phyloP scores from a whole-genome alignment of 2,329 filamentous ascomycete species.

The Hypomyces perniciosus region DNA sequence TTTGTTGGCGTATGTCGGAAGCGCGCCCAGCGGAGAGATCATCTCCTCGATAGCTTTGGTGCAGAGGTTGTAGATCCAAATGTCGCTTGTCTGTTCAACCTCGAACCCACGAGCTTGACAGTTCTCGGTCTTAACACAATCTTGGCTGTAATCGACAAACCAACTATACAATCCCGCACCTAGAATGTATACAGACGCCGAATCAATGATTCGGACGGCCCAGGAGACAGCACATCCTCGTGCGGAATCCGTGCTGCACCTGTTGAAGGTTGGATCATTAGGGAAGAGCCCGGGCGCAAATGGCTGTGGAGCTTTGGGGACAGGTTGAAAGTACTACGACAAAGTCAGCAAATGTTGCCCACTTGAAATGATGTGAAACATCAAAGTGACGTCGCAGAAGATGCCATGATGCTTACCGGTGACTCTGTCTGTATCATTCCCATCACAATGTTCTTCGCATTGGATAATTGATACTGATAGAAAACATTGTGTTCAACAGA shows the following conservation, averaged over 20 bases:
- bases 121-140: constrained; percentile 17
- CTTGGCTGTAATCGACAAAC: constrained; percentile 18
- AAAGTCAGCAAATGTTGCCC: no score
- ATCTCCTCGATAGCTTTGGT: constrained; percentile 1
- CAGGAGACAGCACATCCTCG: constrained; percentile 20
- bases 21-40: neutral
- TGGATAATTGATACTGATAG: constrained; percentile 43
- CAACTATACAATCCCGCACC: constrained; percentile 23
- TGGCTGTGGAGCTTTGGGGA: constrained; percentile 12
- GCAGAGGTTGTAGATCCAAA: constrained; percentile 16
- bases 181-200: constrained; percentile 18
- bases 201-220: constrained; percentile 19
- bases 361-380: no score
- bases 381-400: no score
- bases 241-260: constrained; percentile 5
- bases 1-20: neutral
- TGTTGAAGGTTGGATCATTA: constrained; percentile 11
- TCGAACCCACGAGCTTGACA: constrained; percentile 17
- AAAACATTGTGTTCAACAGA: constrained; percentile 27
- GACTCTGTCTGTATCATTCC: constrained; percentile 40
- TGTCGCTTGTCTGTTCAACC: constrained; percentile 8
- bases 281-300: constrained; percentile 8
- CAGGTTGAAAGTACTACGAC: constrained; percentile 16
- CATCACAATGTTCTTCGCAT: constrained; percentile 41
- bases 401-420: neutral